Evolutionary conservation across 2,329 filamentous ascomycete genomes (phyloP), one percentile per base, ranked within the genome.

Genomic region (Fusarium sulawesiense): DNA sequence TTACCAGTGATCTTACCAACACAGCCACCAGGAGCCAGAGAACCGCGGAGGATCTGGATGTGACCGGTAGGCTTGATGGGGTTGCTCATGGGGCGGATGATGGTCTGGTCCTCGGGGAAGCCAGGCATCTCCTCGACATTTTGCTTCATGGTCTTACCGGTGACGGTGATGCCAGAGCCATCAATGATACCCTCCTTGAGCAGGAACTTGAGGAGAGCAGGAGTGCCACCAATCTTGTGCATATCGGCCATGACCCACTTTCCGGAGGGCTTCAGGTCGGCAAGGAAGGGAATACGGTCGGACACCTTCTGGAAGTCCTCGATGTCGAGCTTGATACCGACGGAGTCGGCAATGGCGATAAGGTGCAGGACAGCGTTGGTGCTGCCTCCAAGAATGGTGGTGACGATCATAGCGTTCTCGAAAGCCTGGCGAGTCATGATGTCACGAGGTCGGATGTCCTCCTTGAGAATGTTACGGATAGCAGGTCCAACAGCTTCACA

Each of bases 1-100:
- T 97, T 97, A 51, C 94, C 94, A 0, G 94, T 97, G 79, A 97
- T 97, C 82, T 97, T 97, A 66, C 93, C 94, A 13, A 97, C 94
- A 2, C 93, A 92, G 51, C 94, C 94, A 12, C 91, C 91, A 4
- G 94, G 94, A 1, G 94, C 93, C 40, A 97, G 88, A 64, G 93
- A 93, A 41, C 94, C 94, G 68, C 90, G 89, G 30, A 97, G 86
- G 72, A 97, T 97, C 83, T 97, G 93, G 69, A 97, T 90, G 79
- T 97, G 94, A 32, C 94, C 94, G 0, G 92, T 94, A 0, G 87
- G 76, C 82, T 97, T 97, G 85, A 97, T 95, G 16, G 94, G 94
- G 79, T 94, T 92, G 78, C 86, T 86, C 47, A 97, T 82, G 6
- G 92, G 89, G 8, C 92, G 91, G 80, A 98, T 96, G 76, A 98